Evolutionary conservation across 169 alveolate species (phyloP), one percentile per base, ranked within the genome.

Genomic region (Cryptosporidium sp.): DNA sequence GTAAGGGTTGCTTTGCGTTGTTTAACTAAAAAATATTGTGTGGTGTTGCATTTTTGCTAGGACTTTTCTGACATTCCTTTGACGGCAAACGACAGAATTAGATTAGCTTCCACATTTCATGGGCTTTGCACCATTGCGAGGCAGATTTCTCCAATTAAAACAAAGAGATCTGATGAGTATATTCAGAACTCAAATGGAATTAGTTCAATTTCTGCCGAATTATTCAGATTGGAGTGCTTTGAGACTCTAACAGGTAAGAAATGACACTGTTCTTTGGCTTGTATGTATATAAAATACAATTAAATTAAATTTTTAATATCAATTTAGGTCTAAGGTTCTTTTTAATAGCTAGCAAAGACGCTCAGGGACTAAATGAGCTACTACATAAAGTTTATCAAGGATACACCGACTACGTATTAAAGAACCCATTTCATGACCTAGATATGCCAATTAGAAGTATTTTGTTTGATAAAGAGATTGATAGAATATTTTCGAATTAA

Each of bases 81-180:
- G 80, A 91, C 97, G 39, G 94, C 98, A 48, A 97, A 97, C 86
- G 99, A 97, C 85, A 95, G 93, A 12, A 96, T 97, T 71, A 91
- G 98, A 51, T 92, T 97, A 52, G 99, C 99, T 16, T 96, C 99
- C 67, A 97, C 98, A 69, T 95, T 97, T 62, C 99, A 97, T 92
- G 98, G 99, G 29, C 92, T 97, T 71, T 95, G 97, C 29, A 96
- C 98, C 26, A 97, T 97, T 23, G 96, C 99, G 33, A 95, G 96
- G 37, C 95, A 96, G 70, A 92, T 97, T 43, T 95, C 97, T 23
- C 97, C 95, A 18, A 67, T 91, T 59, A 85, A 86, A 85, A 41
- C 62, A 84, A 70, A 85, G 85, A 62, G 71, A 62, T 4, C 84
- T 67, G 74, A 86, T 91, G 45, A 65, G 62, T 48, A 69, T 75